Conservation (phyloP, 78 protist species). For the Planoprotostelium fungivorum region DNA sequence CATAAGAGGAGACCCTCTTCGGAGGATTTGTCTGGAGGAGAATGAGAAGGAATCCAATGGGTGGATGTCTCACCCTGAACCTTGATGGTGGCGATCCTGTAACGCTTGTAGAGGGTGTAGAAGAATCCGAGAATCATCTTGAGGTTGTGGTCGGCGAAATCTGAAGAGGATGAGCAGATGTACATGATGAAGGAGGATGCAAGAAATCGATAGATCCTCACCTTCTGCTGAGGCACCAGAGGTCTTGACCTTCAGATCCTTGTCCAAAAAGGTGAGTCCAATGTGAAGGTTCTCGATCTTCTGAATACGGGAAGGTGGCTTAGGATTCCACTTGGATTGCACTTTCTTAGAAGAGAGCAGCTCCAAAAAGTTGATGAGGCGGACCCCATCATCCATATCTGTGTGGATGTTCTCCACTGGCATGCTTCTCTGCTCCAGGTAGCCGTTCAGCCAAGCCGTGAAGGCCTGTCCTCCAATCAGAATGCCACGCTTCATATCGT, state of each 20-base stretch:
- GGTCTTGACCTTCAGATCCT: constrained; percentile 40
- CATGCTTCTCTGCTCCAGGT: constrained; percentile 46
- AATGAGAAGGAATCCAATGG: background rate
- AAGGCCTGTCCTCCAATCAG: constrained; percentile 28
- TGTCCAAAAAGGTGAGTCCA: constrained; percentile 57
- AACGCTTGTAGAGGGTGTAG: constrained; percentile 60
- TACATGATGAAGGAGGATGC: background rate
- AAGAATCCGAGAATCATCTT: constrained; percentile 69
- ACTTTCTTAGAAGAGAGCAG: constrained; percentile 49
- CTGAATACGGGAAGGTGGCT: constrained; percentile 53
- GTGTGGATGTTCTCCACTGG: constrained; percentile 39
- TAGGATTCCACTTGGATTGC: constrained; percentile 35
- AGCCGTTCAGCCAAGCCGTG: constrained; percentile 60
- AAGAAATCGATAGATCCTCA: constrained; percentile 1
- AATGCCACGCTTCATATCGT: background rate
- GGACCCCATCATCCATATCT: constrained; percentile 65
- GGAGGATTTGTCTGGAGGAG: constrained; percentile 32
- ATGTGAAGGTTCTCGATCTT: constrained; percentile 51
- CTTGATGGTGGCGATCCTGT: constrained; percentile 63
- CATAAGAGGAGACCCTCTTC: constrained; percentile 67
- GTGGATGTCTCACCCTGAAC: constrained; percentile 6
- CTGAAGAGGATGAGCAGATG: constrained; percentile 10
- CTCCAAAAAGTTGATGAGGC: constrained; percentile 57
- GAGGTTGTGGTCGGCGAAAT: constrained; percentile 55
- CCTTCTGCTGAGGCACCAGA: constrained; percentile 69